Evolutionary conservation across 805 yeast species (phyloP).

Genomic region (Diddensiella santjacobensis): DNA sequence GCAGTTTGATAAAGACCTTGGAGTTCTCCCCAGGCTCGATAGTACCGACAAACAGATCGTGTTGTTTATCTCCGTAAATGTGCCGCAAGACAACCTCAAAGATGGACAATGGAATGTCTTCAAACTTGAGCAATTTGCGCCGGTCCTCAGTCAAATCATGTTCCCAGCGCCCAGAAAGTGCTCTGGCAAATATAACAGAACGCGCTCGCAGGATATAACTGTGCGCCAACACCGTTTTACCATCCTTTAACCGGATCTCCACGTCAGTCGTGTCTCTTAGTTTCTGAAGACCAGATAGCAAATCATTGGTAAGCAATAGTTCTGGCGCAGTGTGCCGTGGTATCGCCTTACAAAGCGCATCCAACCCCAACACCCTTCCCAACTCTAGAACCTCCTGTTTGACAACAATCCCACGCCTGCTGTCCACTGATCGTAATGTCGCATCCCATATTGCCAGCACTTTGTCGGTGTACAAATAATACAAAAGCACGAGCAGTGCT

Average conservation of each 20-base stretch:
- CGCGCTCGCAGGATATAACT: conserved; percentile 49
- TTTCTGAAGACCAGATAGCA: conserved; percentile 9
- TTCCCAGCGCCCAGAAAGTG: conserved; percentile 56
- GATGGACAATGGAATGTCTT: conserved; percentile 39
- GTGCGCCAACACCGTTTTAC: conserved; percentile 38
- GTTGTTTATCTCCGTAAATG: conserved; percentile 49
- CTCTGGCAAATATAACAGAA: conserved; percentile 59
- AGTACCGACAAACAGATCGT: conserved; percentile 32
- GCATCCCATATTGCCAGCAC: conserved; percentile 24
- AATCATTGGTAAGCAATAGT: conserved; percentile 2
- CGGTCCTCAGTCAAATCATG: conserved; percentile 10
- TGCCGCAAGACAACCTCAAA: conserved; percentile 51
- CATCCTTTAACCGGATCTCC: conserved; percentile 45
- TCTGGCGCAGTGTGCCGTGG: conserved; percentile 10
- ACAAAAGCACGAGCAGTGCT: conserved; percentile 24
- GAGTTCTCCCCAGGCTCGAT: conserved; percentile 10
- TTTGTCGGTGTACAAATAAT: conserved; percentile 30
- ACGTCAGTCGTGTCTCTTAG: conserved; percentile 37
- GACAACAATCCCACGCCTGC: conserved; percentile 16
- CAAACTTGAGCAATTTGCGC: conserved; percentile 36
- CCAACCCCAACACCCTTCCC: conserved; percentile 19
- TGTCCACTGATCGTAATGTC: conserved; percentile 1
- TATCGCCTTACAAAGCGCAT: conserved; percentile 19
- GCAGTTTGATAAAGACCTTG: conserved; percentile 47
- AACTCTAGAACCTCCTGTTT: conserved; percentile 27